Evolutionary conservation across 1,284 basidiomycete species (phyloP).

Genomic region (Cerrena zonata): DNA sequence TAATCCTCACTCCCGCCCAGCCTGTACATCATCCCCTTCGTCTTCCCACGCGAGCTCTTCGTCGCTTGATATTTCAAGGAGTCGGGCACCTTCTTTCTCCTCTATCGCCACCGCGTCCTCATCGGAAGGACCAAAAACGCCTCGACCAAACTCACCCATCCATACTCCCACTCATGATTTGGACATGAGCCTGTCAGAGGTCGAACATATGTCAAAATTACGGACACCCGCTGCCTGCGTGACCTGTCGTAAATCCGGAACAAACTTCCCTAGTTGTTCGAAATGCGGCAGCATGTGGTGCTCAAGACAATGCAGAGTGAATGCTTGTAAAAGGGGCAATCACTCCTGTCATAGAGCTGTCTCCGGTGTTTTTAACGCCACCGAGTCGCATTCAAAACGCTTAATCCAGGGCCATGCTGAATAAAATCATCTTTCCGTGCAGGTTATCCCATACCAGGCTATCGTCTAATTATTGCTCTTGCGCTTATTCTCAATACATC

Average conservation of each 20-base stretch:
- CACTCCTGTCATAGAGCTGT: slow-evolving; percentile 37
- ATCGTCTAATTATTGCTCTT: too few relatives aligned
- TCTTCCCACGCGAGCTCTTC: neutral
- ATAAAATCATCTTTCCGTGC: too few relatives aligned
- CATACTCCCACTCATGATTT: slow-evolving; percentile 16
- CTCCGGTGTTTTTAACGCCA: neutral
- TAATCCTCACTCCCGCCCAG: neutral
- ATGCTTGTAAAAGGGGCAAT: slow-evolving; percentile 33
- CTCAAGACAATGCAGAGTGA: slow-evolving; percentile 59
- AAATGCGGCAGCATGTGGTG: slow-evolving; percentile 65
- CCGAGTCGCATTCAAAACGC: neutral
- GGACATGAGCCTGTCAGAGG: slow-evolving; percentile 45
- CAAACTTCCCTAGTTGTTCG: slow-evolving; percentile 60
- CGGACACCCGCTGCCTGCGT: slow-evolving; percentile 42
- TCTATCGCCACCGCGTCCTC: slow-evolving; percentile 27
- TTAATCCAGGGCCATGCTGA: too few relatives aligned
- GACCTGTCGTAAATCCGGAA: slow-evolving; percentile 51
- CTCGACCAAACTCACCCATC: slow-evolving; percentile 19
- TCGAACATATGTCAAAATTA: slow-evolving; percentile 54
- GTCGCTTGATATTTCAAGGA: slow-evolving; percentile 1
- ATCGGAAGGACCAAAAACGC: slow-evolving; percentile 22
- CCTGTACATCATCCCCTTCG: neutral
- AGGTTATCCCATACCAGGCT: too few relatives aligned
- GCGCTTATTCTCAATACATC: too few relatives aligned
- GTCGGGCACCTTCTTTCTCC: slow-evolving; percentile 24